Evolutionary conservation across 2,329 filamentous ascomycete genomes (phyloP).

Genomic region (Dactylellina sp.): DNA sequence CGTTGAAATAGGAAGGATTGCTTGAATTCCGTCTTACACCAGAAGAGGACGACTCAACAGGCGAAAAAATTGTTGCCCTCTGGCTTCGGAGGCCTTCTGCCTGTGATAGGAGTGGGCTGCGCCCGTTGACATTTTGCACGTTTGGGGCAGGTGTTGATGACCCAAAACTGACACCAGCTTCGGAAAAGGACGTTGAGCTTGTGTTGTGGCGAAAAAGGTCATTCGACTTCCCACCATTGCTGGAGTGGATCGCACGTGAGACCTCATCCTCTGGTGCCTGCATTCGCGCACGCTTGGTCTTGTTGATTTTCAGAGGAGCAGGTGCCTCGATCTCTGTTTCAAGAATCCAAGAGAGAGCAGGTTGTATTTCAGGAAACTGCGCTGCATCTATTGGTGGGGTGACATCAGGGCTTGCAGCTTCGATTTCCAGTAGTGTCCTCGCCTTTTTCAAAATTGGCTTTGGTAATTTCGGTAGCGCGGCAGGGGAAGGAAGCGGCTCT

Average conservation of each 20-base stretch:
- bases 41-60: slow-evolving; percentile 22
- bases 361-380: slow-evolving; percentile 56
- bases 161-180: slow-evolving; percentile 28
- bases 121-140: slow-evolving; percentile 46
- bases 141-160: slow-evolving; percentile 44
- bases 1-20: slow-evolving; percentile 53
- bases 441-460: slow-evolving; percentile 53
- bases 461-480: slow-evolving; percentile 41
- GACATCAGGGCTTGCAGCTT: slow-evolving; percentile 49
- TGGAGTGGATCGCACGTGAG: slow-evolving; percentile 43
- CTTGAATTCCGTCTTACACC: slow-evolving; percentile 47
- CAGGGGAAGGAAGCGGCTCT: slow-evolving; percentile 29
- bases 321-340: slow-evolving; percentile 47
- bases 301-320: slow-evolving; percentile 54
- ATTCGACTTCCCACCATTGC: slow-evolving; percentile 29
- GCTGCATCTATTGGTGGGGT: slow-evolving; percentile 54
- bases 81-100: slow-evolving; percentile 47
- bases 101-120: slow-evolving; percentile 41
- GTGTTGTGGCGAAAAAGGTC: slow-evolving; percentile 29
- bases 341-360: slow-evolving; percentile 56
- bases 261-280: slow-evolving; percentile 48
- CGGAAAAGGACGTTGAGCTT: slow-evolving; percentile 39
- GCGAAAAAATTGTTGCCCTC: slow-evolving; percentile 48
- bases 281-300: slow-evolving; percentile 55
- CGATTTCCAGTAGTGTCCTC: slow-evolving; percentile 46